Conservation (phyloP, 306 rosid genomes). For the Fagus crenata region DNA sequence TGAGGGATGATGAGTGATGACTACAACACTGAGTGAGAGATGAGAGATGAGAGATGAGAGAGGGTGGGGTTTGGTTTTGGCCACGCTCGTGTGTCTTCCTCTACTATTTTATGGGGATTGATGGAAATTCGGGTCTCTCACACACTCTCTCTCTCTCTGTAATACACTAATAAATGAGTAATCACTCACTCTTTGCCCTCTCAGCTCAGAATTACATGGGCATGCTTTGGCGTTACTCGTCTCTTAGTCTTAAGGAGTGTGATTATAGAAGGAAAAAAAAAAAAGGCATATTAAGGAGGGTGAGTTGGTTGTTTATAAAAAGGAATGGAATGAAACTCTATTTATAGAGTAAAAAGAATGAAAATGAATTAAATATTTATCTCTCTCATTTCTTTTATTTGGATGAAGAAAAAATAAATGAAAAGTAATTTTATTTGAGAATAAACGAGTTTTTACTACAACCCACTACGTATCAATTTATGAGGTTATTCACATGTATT, state of each 20-base stretch:
- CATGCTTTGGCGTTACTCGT: constrained; percentile 38
- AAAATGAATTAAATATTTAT: no score
- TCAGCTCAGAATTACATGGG: constrained; percentile 31
- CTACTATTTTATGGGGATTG: background rate
- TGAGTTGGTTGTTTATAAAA: no score
- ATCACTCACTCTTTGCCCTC: constrained; percentile 13
- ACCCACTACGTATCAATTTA: no score
- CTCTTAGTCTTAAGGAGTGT: background rate
- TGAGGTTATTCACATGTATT: no score
- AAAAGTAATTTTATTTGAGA: no score
- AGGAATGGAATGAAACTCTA: no score
- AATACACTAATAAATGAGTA: background rate
- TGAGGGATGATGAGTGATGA: constrained; percentile 10
- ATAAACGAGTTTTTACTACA: no score
- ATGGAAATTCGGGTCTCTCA: constrained; percentile 8
- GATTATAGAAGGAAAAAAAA: no score
- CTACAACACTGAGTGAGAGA: constrained; percentile 24
- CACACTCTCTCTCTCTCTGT: background rate
- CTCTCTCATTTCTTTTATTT: no score
- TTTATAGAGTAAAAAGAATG: no score
- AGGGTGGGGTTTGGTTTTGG: background rate
- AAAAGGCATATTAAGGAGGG: no score
- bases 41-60: background rate
- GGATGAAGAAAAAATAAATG: no score
- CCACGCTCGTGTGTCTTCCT: constrained; percentile 9